A percentile compares a stretch with the other conserved stretches of the same genome.
phyloP scores from a whole-genome alignment of 2,329 filamentous ascomycete genomes.

The Arthroderma sp. region DNA sequence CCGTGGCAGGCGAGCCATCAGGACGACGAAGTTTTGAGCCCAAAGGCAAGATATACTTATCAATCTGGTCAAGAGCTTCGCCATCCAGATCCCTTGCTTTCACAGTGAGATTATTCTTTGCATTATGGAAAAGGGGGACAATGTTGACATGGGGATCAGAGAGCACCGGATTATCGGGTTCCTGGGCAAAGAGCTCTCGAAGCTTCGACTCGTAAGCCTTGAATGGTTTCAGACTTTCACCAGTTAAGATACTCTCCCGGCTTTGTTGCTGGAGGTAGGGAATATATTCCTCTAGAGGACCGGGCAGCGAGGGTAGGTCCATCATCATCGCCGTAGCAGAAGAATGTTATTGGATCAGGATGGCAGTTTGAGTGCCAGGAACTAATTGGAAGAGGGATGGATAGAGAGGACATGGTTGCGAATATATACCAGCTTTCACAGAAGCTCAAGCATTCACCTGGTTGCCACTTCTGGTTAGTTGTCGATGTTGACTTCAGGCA shows the following conservation, averaged over 20 bases:
- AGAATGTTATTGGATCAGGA: neutral
- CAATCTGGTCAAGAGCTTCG: conserved; percentile 12
- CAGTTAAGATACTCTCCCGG: conserved; percentile 10
- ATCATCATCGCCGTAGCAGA: neutral
- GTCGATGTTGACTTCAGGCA: no score
- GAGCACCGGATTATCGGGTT: conserved; percentile 14
- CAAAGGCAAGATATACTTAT: conserved; percentile 16
- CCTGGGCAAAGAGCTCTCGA: conserved; percentile 19
- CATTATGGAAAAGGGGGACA: conserved; percentile 15
- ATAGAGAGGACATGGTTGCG: no score
- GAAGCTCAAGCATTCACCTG: no score
- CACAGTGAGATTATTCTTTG: conserved; percentile 9
- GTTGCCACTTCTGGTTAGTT: no score
- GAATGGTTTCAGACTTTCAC: conserved; percentile 14
- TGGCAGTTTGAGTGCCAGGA: neutral
- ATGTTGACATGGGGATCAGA: conserved; percentile 15
- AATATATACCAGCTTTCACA: no score
- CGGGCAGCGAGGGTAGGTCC: conserved; percentile 10
- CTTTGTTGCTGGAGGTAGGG: conserved; percentile 8
- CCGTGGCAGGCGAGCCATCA: conserved; percentile 53
- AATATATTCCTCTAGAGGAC: conserved; percentile 10
- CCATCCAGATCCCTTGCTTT: conserved; percentile 14
- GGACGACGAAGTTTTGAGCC: conserved; percentile 40
- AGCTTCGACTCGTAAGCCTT: conserved; percentile 18
- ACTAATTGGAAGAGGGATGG: no score